phyloP scores from a whole-genome alignment of 2,329 filamentous ascomycete genomes.

The Apiospora sp. region DNA sequence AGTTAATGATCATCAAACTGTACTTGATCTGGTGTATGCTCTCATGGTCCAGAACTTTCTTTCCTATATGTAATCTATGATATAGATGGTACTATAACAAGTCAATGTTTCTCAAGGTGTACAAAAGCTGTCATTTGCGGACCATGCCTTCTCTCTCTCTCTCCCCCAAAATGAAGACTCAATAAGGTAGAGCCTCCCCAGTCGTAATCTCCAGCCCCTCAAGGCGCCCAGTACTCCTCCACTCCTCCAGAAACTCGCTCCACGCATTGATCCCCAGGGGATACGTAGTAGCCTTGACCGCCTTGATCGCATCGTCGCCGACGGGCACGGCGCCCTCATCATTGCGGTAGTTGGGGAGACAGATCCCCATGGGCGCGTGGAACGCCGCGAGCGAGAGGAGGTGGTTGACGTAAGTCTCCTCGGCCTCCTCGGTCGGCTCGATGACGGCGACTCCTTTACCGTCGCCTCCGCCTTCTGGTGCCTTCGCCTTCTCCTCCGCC shows the following conservation, averaged over 20 bases:
- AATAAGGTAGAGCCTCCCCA: background rate
- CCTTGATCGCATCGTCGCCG: background rate
- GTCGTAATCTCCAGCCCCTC: background rate
- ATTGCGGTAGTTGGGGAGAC: constrained; percentile 11
- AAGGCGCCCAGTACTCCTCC: background rate
- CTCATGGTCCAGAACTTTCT: background rate
- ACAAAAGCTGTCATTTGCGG: too few species aligned
- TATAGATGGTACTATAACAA: too few species aligned
- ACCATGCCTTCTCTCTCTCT: too few species aligned
- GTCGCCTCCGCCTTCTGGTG: too few species aligned
- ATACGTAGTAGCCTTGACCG: background rate
- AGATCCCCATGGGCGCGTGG: background rate
- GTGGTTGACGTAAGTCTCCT: constrained; percentile 16
- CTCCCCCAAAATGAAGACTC: background rate
- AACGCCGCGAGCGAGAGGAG: background rate
- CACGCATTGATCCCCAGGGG: background rate
- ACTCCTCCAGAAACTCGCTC: background rate
- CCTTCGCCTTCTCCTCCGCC: background rate
- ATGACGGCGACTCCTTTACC: background rate
- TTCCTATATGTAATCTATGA: background rate
- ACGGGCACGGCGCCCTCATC: background rate
- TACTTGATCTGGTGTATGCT: background rate
- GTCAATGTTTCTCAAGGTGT: too few species aligned
- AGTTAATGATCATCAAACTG: too few species aligned
- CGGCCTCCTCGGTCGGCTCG: constrained; percentile 17